Evolutionary conservation across 2,329 filamentous ascomycete species (phyloP).

Genomic region (Whalleya microplaca): DNA sequence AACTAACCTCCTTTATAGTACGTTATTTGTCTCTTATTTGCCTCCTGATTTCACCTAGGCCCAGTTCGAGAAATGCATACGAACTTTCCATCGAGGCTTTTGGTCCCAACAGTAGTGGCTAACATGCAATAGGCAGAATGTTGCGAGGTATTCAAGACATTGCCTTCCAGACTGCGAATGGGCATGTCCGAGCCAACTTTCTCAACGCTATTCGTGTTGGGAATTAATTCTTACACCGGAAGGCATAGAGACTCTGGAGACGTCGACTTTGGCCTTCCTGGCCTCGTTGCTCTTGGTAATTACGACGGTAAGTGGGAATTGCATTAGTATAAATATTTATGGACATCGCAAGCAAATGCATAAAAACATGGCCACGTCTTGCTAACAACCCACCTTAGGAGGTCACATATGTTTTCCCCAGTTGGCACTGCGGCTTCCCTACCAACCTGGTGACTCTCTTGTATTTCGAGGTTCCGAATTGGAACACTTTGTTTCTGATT

Average conservation of each 20-base stretch:
- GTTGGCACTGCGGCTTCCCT: slow-evolving; percentile 4
- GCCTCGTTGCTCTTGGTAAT: slow-evolving; percentile 6
- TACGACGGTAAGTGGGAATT: slow-evolving; percentile 6
- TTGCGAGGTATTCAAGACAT: slow-evolving; percentile 1
- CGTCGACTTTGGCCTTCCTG: slow-evolving; percentile 8
- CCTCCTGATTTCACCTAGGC: background rate
- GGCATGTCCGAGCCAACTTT: slow-evolving; percentile 11
- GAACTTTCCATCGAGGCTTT: background rate
- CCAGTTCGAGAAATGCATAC: slow-evolving; percentile 5
- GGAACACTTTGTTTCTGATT: slow-evolving; percentile 16
- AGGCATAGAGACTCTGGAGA: slow-evolving; percentile 11
- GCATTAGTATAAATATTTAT: background rate
- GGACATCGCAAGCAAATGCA: no score
- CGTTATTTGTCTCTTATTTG: no score
- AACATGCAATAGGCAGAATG: slow-evolving; percentile 6
- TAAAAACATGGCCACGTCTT: no score
- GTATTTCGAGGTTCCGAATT: slow-evolving; percentile 13
- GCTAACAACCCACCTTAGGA: slow-evolving; percentile 2
- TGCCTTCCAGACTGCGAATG: slow-evolving; percentile 1
- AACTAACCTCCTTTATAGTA: no score
- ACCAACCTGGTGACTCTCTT: slow-evolving; percentile 8
- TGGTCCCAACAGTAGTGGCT: slow-evolving; percentile 4
- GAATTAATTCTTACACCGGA: slow-evolving; percentile 10
- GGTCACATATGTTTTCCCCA: slow-evolving; percentile 13
- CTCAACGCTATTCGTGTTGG: slow-evolving; percentile 1